These are phyloP conservation scores for Crithidia brevicula DNA, from an alignment of 208 protist species.

Conservation along the genomic window DNA sequence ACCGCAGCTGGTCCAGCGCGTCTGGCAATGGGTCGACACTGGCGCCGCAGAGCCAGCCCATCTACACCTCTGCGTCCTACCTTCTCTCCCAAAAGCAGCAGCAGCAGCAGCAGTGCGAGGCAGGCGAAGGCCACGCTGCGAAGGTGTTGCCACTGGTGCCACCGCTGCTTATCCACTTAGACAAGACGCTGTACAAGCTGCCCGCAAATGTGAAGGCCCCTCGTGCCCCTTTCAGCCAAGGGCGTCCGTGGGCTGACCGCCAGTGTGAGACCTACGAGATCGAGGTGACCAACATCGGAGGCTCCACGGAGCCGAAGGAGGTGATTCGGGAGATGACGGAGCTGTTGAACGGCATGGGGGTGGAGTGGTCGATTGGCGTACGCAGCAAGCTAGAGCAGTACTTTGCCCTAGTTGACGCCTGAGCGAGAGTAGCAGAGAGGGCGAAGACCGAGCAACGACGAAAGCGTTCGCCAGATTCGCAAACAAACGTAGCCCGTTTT, in stretches of 20 bases:
- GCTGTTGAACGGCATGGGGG: constrained; percentile 43
- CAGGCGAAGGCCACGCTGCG: background rate
- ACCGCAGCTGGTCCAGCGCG: constrained; percentile 17
- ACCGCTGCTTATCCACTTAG: constrained; percentile 56
- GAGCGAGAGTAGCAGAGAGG: background rate
- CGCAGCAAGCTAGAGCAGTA: constrained; percentile 80
- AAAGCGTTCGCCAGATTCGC: background rate
- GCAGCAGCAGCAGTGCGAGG: constrained; percentile 10
- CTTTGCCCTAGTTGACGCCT: constrained; percentile 28
- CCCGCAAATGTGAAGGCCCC: constrained; percentile 14
- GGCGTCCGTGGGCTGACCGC: constrained; percentile 21
- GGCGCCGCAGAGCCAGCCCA: constrained; percentile 15
- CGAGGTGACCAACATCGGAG: constrained; percentile 55
- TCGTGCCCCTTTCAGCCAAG: constrained; percentile 27
- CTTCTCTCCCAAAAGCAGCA: constrained; percentile 24
- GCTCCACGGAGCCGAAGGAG: constrained; percentile 25
- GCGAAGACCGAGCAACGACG: background rate
- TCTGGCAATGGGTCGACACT: background rate
- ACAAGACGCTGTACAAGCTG: constrained; percentile 56
- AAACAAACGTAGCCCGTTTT: too few relatives aligned
- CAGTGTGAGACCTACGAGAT: constrained; percentile 63
- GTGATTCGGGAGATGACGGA: constrained; percentile 49
- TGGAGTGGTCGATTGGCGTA: constrained; percentile 58
- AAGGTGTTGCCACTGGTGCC: constrained; percentile 14
- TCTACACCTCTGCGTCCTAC: constrained; percentile 23